These are phyloP conservation scores for Penicillium robsamsonii DNA, from an alignment of 495 filamentous ascomycete genomes.

Conservation along the genomic window DNA sequence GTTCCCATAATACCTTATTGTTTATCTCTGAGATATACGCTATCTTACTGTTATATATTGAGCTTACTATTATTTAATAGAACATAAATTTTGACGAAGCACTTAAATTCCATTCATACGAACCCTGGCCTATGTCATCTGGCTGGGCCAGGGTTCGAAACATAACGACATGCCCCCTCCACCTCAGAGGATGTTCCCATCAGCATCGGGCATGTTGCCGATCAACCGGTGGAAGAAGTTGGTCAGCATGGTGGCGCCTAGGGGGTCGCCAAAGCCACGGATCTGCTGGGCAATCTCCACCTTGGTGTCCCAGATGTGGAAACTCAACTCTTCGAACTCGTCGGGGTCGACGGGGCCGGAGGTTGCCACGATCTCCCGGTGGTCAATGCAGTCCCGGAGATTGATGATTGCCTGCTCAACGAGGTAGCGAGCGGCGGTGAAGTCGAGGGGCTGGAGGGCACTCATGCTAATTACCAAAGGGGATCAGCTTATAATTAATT, in stretches of 20 bases:
- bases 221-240: neutral
- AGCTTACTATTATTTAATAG: neutral
- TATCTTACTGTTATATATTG: neutral
- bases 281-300: neutral
- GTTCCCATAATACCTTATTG: neutral
- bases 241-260: neutral
- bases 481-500: too few relatives aligned
- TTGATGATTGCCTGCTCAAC: neutral
- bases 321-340: neutral
- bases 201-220: neutral
- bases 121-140: neutral
- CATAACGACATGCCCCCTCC: neutral
- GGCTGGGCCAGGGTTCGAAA: neutral
- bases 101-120: neutral
- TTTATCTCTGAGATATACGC: neutral
- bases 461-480: too few relatives aligned
- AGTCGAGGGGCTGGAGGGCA: neutral
- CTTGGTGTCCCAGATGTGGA: neutral
- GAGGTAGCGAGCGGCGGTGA: neutral
- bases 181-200: neutral
- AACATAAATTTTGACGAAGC: neutral
- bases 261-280: neutral
- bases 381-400: neutral
- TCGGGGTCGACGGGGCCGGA: neutral
- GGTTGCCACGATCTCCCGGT: neutral